Conservation (phyloP, 805 yeast genomes). For the Ogataea pini region DNA sequence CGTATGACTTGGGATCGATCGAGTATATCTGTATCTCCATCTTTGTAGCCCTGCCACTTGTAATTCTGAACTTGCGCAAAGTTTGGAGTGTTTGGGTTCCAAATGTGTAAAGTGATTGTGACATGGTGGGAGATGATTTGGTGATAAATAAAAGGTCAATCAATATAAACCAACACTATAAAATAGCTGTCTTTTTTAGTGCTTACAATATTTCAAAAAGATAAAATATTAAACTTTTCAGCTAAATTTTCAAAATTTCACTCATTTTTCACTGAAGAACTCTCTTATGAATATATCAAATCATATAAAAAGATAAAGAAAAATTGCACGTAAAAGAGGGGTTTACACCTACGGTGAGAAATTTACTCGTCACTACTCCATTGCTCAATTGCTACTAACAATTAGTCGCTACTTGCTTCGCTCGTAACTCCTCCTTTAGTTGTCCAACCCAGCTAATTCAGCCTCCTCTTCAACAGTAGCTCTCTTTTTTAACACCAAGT, state of each 20-base stretch:
- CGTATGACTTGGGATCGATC: slow-evolving; percentile 58
- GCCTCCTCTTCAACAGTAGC: slow-evolving; percentile 65
- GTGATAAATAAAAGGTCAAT: too few relatives aligned
- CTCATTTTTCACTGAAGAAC: too few relatives aligned
- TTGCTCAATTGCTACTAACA: too few relatives aligned
- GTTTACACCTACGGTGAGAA: too few relatives aligned
- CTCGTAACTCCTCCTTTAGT: neutral
- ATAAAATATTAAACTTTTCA: neutral
- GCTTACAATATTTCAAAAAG: too few relatives aligned
- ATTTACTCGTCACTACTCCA: too few relatives aligned
- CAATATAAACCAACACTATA: too few relatives aligned
- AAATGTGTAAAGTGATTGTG: slow-evolving; percentile 60
- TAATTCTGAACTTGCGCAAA: slow-evolving; percentile 71
- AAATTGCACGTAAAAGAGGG: too few relatives aligned
- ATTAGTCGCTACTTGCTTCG: too few relatives aligned
- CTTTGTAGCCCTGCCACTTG: slow-evolving; percentile 62
- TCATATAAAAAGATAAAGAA: neutral
- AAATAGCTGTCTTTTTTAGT: neutral
- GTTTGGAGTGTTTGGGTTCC: slow-evolving; percentile 58
- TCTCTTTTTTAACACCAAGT: slow-evolving; percentile 81
- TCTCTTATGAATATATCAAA: neutral
- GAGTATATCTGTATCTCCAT: slow-evolving; percentile 64
- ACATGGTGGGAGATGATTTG: too few relatives aligned
- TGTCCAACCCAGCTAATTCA: slow-evolving; percentile 39
- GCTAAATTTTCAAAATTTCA: neutral